A percentile compares a stretch with the other conserved stretches of the same genome.
Evolutionary conservation across 208 protist genomes (phyloP).

Genomic region (Leishmania amazonensis): DNA sequence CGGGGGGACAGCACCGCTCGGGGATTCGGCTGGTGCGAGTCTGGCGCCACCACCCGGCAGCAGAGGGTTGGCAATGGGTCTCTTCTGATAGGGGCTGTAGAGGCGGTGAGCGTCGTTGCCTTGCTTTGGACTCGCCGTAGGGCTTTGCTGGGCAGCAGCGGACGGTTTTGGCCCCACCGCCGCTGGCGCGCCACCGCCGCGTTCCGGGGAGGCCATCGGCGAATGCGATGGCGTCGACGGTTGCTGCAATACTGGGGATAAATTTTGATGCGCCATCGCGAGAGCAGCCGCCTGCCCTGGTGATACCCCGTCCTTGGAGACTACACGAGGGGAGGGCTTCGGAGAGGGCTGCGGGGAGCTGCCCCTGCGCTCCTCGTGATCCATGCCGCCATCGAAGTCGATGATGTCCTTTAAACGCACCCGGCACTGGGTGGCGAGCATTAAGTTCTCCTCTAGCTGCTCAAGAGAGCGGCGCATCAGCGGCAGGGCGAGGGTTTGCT

Average conservation of each 20-base stretch:
- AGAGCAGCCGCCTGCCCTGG: constrained; percentile 82
- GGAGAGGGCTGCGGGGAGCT: constrained; percentile 24
- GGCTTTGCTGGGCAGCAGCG: constrained; percentile 3
- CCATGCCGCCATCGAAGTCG: constrained; percentile 66
- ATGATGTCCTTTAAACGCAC: constrained; percentile 89
- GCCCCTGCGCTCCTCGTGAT: constrained; percentile 26
- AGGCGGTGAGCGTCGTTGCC: constrained; percentile 21
- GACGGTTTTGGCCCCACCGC: constrained; percentile 45
- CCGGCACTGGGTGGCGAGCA: constrained; percentile 89
- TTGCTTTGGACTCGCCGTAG: constrained; percentile 1
- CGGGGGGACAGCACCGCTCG: not conserved
- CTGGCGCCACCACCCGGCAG: constrained; percentile 13
- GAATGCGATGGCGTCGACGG: not conserved
- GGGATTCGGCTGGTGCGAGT: constrained; percentile 5
- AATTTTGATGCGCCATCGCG: constrained; percentile 53
- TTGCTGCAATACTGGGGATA: constrained; percentile 6
- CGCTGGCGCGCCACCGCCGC: constrained; percentile 12
- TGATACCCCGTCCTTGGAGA: constrained; percentile 44
- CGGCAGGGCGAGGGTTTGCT: constrained; percentile 67
- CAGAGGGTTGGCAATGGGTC: constrained; percentile 12
- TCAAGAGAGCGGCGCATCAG: constrained; percentile 77
- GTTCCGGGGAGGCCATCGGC: constrained; percentile 10
- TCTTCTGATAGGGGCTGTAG: constrained; percentile 21
- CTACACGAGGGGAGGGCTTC: not conserved
- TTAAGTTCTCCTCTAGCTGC: constrained; percentile 85